Conservation (phyloP, 2,329 filamentous ascomycete species). For the Diaporthe batatas region DNA sequence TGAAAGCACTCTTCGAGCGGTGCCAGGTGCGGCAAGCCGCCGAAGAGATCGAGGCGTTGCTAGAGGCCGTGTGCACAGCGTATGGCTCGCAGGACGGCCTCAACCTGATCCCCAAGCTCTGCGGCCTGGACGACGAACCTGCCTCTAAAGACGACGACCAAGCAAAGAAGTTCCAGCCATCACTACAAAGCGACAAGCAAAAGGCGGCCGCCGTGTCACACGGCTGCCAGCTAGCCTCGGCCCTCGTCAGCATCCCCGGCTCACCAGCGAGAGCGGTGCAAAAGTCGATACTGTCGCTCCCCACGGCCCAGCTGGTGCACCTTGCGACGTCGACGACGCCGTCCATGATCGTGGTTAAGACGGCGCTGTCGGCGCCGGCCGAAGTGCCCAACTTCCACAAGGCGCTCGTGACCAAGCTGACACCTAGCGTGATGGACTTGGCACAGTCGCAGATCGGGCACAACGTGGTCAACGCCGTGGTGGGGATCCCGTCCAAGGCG, state of each 20-base stretch:
- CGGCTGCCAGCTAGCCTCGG: constrained; percentile 83
- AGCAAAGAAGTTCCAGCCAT: constrained; percentile 46
- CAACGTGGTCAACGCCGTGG: constrained; percentile 63
- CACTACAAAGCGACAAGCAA: constrained; percentile 64
- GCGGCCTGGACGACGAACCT: constrained; percentile 56
- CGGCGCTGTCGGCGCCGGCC: constrained; percentile 62
- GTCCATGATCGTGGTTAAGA: constrained; percentile 64
- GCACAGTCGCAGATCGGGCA: constrained; percentile 65
- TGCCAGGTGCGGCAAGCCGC: constrained; percentile 71
- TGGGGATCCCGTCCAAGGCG: constrained; percentile 63
- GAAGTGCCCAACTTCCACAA: constrained; percentile 69
- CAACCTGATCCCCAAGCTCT: constrained; percentile 64
- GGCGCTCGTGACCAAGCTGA: constrained; percentile 61
- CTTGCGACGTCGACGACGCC: constrained; percentile 72
- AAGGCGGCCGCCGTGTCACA: constrained; percentile 72
- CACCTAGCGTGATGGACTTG: constrained; percentile 60
- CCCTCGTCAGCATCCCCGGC: constrained; percentile 82
- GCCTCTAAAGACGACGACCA: constrained; percentile 46
- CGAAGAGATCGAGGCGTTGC: constrained; percentile 58
- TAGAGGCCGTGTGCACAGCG: constrained; percentile 63
- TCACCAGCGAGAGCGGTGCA: constrained; percentile 78
- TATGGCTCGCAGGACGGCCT: constrained; percentile 60
- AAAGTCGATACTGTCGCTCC: constrained; percentile 74
- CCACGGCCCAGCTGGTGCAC: constrained; percentile 67
- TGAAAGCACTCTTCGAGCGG: constrained; percentile 86